Conservation (phyloP, 257 asterid genomes). For the Catharanthus roseus region DNA sequence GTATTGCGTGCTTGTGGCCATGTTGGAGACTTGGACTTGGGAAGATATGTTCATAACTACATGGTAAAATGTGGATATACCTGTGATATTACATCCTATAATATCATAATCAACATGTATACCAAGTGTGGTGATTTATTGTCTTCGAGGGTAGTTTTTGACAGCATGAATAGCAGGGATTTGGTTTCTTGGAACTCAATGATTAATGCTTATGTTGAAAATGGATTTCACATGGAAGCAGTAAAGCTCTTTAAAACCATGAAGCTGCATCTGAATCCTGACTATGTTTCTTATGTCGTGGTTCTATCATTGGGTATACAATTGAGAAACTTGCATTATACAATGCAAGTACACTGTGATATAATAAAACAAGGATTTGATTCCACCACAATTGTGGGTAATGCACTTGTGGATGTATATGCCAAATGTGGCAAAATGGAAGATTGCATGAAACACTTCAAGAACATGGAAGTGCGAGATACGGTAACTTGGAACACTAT, state of each 20-base stretch:
- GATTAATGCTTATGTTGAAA: neutral
- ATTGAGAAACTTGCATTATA: constrained; percentile 24
- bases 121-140: constrained; percentile 65
- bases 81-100: constrained; percentile 41
- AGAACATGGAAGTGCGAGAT: constrained; percentile 56
- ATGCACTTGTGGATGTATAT: constrained; percentile 67
- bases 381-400: constrained; percentile 50
- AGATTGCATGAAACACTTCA: constrained; percentile 58
- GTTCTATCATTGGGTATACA: constrained; percentile 50
- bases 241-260: constrained; percentile 43
- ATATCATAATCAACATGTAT: constrained; percentile 68
- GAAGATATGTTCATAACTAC: constrained; percentile 56
- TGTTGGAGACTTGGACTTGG: constrained; percentile 48
- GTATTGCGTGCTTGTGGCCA: constrained; percentile 69
- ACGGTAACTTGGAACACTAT: constrained; percentile 71
- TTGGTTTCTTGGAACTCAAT: too few species aligned
- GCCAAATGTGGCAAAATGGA: constrained; percentile 57
- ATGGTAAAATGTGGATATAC: constrained; percentile 48
- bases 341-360: constrained; percentile 54
- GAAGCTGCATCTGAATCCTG: constrained; percentile 50
- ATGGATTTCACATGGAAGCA: constrained; percentile 45
- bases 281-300: constrained; percentile 50
- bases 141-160: constrained; percentile 52
- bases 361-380: constrained; percentile 55
- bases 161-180: constrained; percentile 30